Evolutionary conservation across 2,329 filamentous ascomycete species (phyloP).

Genomic region (Exophiala lecanii-corni): DNA sequence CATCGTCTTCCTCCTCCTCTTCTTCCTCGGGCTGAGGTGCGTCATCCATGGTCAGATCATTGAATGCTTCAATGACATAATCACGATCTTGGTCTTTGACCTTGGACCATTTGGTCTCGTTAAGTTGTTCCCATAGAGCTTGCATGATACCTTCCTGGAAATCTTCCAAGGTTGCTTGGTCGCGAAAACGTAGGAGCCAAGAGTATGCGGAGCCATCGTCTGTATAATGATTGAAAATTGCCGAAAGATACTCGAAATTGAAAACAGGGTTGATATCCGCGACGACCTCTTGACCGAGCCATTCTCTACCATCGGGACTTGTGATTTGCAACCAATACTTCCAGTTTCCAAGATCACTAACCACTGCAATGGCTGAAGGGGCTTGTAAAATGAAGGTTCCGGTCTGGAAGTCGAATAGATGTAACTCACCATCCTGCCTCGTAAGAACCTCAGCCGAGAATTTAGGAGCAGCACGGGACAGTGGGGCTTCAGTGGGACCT

Average conservation of each 20-base stretch:
- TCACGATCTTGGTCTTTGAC: slow-evolving; percentile 88
- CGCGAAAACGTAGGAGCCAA: slow-evolving; percentile 89
- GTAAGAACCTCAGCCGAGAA: slow-evolving; percentile 64
- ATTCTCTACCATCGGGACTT: slow-evolving; percentile 66
- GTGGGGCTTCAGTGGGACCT: slow-evolving; percentile 55
- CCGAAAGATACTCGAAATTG: slow-evolving; percentile 98
- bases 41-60: slow-evolving; percentile 90
- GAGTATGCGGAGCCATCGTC: slow-evolving; percentile 87
- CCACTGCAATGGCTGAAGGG: slow-evolving; percentile 66
- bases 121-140: slow-evolving; percentile 92
- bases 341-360: slow-evolving; percentile 85
- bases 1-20: slow-evolving; percentile 54
- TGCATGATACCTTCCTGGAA: slow-evolving; percentile 96
- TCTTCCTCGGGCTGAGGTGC: slow-evolving; percentile 53
- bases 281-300: slow-evolving; percentile 79
- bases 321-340: slow-evolving; percentile 91
- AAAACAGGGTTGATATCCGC: slow-evolving; percentile 97
- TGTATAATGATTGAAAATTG: slow-evolving; percentile 97
- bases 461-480: slow-evolving; percentile 59
- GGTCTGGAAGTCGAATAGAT: slow-evolving; percentile 85
- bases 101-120: slow-evolving; percentile 90
- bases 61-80: slow-evolving; percentile 92
- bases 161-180: slow-evolving; percentile 71
- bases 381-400: slow-evolving; percentile 83
- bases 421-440: slow-evolving; percentile 75